Percentiles rank a stretch among this genome's conserved stretches.
Conservation (phyloP, 768 basidiomycete species). For the Boletus sp. region DNA sequence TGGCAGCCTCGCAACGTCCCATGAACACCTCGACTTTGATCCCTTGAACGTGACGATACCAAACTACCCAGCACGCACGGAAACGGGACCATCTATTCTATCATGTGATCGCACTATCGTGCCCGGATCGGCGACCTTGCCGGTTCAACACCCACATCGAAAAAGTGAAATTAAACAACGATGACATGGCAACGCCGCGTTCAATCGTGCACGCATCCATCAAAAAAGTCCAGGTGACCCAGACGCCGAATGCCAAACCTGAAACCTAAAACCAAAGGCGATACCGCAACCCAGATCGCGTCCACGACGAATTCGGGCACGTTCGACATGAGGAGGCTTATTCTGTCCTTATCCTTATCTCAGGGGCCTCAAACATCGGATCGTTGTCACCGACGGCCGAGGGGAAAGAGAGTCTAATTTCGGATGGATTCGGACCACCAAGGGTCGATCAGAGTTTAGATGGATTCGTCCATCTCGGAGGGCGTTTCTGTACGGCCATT, state of each 20-base stretch:
- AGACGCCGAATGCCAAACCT: background rate
- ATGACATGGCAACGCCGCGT: too few species aligned
- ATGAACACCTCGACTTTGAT: background rate
- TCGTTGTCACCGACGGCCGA: background rate
- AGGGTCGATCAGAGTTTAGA: constrained; percentile 16
- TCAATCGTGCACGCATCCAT: too few species aligned
- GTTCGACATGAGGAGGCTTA: background rate
- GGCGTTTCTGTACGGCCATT: constrained; percentile 12
- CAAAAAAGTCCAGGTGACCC: too few species aligned
- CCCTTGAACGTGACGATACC: too few species aligned
- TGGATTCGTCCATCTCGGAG: constrained; percentile 19
- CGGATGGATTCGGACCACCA: background rate
- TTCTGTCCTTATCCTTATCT: constrained; percentile 1
- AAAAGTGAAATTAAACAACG: too few species aligned
- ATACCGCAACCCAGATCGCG: background rate
- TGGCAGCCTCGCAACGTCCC: constrained; percentile 10
- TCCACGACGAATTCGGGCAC: background rate
- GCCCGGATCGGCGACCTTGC: too few species aligned
- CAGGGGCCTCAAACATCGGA: background rate
- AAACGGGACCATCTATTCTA: background rate
- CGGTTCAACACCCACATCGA: too few species aligned
- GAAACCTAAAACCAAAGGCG: background rate
- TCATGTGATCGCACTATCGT: too few species aligned
- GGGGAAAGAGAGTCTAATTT: background rate
- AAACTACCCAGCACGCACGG: background rate